A percentile compares a stretch with the other conserved stretches of the same genome.
Evolutionary conservation across 345 rosid species (phyloP).

Genomic region (Eucalyptus pauciflora): DNA sequence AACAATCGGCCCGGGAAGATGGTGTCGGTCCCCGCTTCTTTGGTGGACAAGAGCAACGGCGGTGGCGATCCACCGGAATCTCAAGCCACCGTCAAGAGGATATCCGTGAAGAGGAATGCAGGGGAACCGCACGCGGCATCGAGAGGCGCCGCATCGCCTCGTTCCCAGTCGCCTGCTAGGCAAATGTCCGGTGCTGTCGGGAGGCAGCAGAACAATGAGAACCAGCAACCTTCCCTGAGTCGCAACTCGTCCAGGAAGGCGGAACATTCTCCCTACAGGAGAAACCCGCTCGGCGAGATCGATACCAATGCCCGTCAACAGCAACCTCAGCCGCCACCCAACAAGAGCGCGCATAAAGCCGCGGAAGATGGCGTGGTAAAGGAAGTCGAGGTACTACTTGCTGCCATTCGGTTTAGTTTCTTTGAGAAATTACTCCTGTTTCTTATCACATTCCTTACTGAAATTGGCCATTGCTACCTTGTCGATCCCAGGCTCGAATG

Average conservation of each 20-base stretch:
- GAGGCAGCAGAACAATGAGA: conserved; percentile 2
- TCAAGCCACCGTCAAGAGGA: conserved; percentile 27
- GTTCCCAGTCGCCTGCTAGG: conserved; percentile 45
- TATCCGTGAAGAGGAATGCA: conserved; percentile 60
- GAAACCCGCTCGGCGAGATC: conserved; percentile 64
- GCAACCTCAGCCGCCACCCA: not conserved
- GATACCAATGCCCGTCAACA: conserved; percentile 26
- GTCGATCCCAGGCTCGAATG: not conserved
- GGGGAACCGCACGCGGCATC: conserved; percentile 13
- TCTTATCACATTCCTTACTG: not conserved
- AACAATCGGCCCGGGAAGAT: conserved; percentile 48
- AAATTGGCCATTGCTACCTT: not conserved
- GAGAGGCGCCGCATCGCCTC: conserved; percentile 54
- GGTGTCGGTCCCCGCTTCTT: conserved; percentile 84
- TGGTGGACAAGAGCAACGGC: conserved; percentile 37
- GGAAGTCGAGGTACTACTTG: not conserved
- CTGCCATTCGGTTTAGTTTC: not conserved
- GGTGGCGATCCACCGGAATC: not conserved
- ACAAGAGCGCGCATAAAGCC: conserved; percentile 5
- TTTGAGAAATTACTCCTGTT: not conserved
- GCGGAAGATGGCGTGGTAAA: not conserved
- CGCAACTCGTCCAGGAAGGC: conserved; percentile 68
- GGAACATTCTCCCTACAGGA: conserved; percentile 65
- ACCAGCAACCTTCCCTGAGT: conserved; percentile 55
- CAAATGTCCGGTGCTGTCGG: not conserved